These are phyloP conservation scores for sunflower (Helianthus annuus) DNA, from an alignment of 129 eudicot genomes.

Conservation along the genomic window HanXRQr2.0-SUNRISE NC_035434.2:164112677-164113176, in stretches of 20 bases:
- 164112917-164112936: slow-evolving; percentile 12
- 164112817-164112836: slow-evolving; percentile 60
- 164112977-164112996: slow-evolving; percentile 78
- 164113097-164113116: no score
- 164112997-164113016: slow-evolving; percentile 74
- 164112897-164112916: slow-evolving; percentile 18
- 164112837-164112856: slow-evolving; percentile 16
- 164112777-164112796: slow-evolving; percentile 65
- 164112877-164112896: slow-evolving; percentile 19
- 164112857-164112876: slow-evolving; percentile 11
- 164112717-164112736: slow-evolving; percentile 78
- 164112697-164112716: slow-evolving; percentile 43
- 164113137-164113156: no score
- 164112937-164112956: not conserved
- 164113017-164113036: slow-evolving; percentile 86
- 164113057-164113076: slow-evolving; percentile 70
- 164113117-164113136: no score
- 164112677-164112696: not conserved
- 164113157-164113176: no score
- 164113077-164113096: no score
- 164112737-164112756: slow-evolving; percentile 68
- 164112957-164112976: not conserved
- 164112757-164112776: slow-evolving; percentile 69
- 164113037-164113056: slow-evolving; percentile 72
- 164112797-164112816: slow-evolving; percentile 70